Evolutionary conservation across 2,329 filamentous ascomycete genomes (phyloP).

Genomic region (Phyllosticta capitalensis): DNA sequence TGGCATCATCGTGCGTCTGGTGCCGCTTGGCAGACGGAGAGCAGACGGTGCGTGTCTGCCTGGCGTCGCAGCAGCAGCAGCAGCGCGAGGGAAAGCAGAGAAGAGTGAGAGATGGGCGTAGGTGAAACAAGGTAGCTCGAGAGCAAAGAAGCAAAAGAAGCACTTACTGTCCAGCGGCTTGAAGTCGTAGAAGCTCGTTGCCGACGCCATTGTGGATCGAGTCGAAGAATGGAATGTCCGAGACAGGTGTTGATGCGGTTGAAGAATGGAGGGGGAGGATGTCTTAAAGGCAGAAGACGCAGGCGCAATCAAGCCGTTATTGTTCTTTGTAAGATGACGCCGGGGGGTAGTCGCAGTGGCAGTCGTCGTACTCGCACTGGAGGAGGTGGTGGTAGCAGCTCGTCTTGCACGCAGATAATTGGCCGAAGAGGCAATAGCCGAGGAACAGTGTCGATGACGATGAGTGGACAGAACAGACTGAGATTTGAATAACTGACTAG

Average conservation of each 20-base stretch:
- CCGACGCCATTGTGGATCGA: conserved; percentile 51
- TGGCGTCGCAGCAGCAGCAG: background rate
- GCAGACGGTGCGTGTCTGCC: too few relatives aligned
- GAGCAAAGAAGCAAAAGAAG: background rate
- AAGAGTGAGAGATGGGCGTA: background rate
- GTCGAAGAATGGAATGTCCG: background rate
- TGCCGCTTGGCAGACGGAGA: too few relatives aligned
- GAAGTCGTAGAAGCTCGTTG: conserved; percentile 72
- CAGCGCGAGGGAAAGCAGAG: background rate
- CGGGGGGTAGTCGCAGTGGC: background rate
- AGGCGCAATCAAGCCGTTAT: background rate
- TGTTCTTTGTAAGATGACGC: too few relatives aligned
- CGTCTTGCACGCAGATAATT: background rate
- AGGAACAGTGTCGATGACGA: background rate
- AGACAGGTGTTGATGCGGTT: background rate
- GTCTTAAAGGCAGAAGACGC: background rate
- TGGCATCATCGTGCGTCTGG: background rate
- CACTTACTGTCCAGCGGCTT: conserved; percentile 69
- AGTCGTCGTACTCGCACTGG: background rate
- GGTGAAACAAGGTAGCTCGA: too few relatives aligned
- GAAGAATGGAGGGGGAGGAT: background rate
- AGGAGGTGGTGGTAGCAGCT: background rate
- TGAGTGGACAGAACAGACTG: too few relatives aligned
- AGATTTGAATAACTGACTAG: background rate
- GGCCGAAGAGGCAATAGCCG: background rate